Percentiles rank a stretch among this genome's conserved stretches.
Conservation (phyloP, 306 rosid genomes). For the Hippophae rhamnoides region DNA sequence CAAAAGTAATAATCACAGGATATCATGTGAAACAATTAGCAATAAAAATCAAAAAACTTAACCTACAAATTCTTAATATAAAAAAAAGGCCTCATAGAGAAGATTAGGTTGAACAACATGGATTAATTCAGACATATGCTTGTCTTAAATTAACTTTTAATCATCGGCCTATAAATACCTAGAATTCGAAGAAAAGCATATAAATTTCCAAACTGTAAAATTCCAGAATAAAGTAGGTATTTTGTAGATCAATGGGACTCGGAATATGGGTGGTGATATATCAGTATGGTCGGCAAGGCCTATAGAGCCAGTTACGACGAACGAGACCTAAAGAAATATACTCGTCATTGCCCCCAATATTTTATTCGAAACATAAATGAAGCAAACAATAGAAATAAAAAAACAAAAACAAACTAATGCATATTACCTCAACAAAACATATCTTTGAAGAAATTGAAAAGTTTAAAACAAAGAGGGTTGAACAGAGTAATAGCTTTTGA, state of each 20-base stretch:
- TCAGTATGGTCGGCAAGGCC: slow-evolving; percentile 89
- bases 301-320: slow-evolving; percentile 68
- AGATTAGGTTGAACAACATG: slow-evolving; percentile 61
- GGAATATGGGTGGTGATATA: slow-evolving; percentile 94
- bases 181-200: rapidly evolving
- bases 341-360: slow-evolving; percentile 65
- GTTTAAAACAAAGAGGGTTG: too few species aligned
- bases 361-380: too few species aligned
- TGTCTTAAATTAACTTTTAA: slow-evolving; percentile 36
- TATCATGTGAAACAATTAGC: slow-evolving; percentile 22
- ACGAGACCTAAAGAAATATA: slow-evolving; percentile 58
- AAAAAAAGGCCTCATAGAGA: slow-evolving; percentile 59
- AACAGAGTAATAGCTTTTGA: too few species aligned
- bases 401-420: too few species aligned
- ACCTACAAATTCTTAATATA: not conserved
- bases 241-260: slow-evolving; percentile 33
- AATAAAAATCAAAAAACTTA: too few species aligned
- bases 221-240: not conserved
- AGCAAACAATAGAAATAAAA: too few species aligned
- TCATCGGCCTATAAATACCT: slow-evolving; percentile 36
- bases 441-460: too few species aligned
- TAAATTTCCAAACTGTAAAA: not conserved
- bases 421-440: too few species aligned
- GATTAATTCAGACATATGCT: slow-evolving; percentile 75
- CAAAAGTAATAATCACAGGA: slow-evolving; percentile 40